Conservation (phyloP, 352 stramenopile genomes). For the Phytopythium cucurbitacearum region DNA sequence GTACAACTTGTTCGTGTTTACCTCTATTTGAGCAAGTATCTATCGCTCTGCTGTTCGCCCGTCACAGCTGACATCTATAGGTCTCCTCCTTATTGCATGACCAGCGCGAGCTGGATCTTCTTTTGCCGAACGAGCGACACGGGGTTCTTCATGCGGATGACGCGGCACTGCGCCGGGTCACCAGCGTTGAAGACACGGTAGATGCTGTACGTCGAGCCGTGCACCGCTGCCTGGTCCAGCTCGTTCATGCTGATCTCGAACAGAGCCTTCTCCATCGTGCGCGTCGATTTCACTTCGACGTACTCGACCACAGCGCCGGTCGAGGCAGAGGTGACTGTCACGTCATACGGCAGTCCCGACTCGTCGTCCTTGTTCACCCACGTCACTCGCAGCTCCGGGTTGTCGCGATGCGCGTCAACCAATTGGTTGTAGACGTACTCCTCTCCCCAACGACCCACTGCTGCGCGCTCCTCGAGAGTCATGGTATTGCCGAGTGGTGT, state of each 20-base stretch:
- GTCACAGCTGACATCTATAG: conserved; percentile 2
- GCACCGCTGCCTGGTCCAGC: conserved; percentile 71
- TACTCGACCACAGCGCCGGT: conserved; percentile 63
- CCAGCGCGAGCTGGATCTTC: conserved; percentile 72
- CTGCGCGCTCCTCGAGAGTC: conserved; percentile 67
- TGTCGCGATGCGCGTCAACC: conserved; percentile 30
- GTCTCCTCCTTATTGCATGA: conserved; percentile 57
- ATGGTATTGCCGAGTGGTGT: conserved; percentile 47
- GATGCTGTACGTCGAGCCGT: conserved; percentile 78
- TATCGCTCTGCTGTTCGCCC: no score
- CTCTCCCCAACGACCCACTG: conserved; percentile 81
- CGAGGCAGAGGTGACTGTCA: conserved; percentile 36
- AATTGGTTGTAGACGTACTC: conserved; percentile 81
- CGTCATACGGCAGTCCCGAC: conserved; percentile 79
- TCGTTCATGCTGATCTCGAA: conserved; percentile 91
- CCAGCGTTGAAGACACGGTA: conserved; percentile 86
- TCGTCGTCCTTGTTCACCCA: conserved; percentile 83
- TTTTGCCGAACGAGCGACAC: conserved; percentile 75
- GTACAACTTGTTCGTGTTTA: no score
- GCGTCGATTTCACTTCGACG: conserved; percentile 84
- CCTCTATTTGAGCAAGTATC: no score
- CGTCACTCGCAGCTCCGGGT: conserved; percentile 36
- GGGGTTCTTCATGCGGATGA: conserved; percentile 84
- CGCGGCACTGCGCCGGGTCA: conserved; percentile 57
- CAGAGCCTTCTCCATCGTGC: conserved; percentile 82